A percentile compares a stretch with the other conserved stretches of the same genome.
phyloP scores from a whole-genome alignment of 164 flowering plant genomes.

The Umbilicus rupestris region DNA sequence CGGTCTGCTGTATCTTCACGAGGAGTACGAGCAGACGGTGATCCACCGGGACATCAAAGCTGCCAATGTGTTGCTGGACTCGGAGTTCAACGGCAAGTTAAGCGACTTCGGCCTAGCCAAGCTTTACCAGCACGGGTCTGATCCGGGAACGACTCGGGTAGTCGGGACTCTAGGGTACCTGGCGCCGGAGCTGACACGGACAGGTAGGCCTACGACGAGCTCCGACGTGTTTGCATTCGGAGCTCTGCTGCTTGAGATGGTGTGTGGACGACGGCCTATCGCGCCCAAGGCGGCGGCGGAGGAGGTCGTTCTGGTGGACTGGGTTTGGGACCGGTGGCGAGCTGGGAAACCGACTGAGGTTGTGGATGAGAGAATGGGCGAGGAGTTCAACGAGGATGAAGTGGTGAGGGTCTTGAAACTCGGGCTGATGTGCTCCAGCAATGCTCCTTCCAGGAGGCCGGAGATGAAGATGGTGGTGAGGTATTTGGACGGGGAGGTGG shows the following conservation, averaged over 20 bases:
- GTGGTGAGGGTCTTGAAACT: slow-evolving; percentile 29
- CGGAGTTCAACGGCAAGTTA: slow-evolving; percentile 29
- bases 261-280: slow-evolving; percentile 54
- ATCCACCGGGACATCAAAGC: slow-evolving; percentile 65
- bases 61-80: slow-evolving; percentile 47
- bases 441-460: slow-evolving; percentile 24
- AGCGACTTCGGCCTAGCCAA: slow-evolving; percentile 52
- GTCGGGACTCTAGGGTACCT: slow-evolving; percentile 63
- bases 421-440: slow-evolving; percentile 43
- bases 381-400: slow-evolving; percentile 25
- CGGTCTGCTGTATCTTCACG: slow-evolving; percentile 53
- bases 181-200: slow-evolving; percentile 53
- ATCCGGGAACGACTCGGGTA: slow-evolving; percentile 44
- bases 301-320: slow-evolving; percentile 45
- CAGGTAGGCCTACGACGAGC: slow-evolving; percentile 41
- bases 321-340: slow-evolving; percentile 40
- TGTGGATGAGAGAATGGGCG: slow-evolving; percentile 29
- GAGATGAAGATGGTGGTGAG: slow-evolving; percentile 42
- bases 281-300: slow-evolving; percentile 39
- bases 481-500: slow-evolving; percentile 36
- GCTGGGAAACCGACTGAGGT: slow-evolving; percentile 28
- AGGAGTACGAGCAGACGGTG: slow-evolving; percentile 56
- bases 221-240: slow-evolving; percentile 59
- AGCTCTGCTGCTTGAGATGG: slow-evolving; percentile 46
- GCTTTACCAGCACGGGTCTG: slow-evolving; percentile 49